Conservation (phyloP, 1,284 basidiomycete genomes). For the Malassezia restricta region DNA sequence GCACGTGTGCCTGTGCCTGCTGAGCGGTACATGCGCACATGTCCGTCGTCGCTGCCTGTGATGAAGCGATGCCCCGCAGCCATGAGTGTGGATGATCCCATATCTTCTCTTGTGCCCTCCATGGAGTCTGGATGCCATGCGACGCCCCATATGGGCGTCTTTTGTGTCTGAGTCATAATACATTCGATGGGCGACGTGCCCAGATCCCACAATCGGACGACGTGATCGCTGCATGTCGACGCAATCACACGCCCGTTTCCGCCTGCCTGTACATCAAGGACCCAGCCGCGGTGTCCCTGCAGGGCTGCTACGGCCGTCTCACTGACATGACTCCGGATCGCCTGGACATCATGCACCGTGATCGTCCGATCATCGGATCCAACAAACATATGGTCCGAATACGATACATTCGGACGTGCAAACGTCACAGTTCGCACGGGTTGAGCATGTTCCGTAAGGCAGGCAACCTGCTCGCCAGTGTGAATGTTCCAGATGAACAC, state of each 20-base stretch:
- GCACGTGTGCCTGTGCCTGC: slow-evolving; percentile 9
- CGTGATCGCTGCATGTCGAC: slow-evolving; percentile 6
- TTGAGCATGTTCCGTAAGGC: slow-evolving; percentile 7
- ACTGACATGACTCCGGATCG: neutral
- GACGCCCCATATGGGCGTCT: slow-evolving; percentile 6
- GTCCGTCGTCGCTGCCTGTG: slow-evolving; percentile 6
- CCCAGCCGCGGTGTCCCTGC: slow-evolving; percentile 14
- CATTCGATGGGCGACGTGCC: slow-evolving; percentile 7
- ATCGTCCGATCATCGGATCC: slow-evolving; percentile 11
- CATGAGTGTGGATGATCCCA: slow-evolving; percentile 1
- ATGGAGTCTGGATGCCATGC: slow-evolving; percentile 2
- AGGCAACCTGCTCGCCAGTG: neutral
- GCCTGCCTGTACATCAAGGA: slow-evolving; percentile 8
- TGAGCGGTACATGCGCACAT: slow-evolving; percentile 8
- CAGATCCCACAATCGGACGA: slow-evolving; percentile 10
- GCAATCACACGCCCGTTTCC: slow-evolving; percentile 13
- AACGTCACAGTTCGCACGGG: slow-evolving; percentile 11
- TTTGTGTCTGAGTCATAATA: slow-evolving; percentile 1
- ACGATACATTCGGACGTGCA: neutral
- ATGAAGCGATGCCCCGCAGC: slow-evolving; percentile 3
- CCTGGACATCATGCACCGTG: slow-evolving; percentile 8
- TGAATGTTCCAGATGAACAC: slow-evolving; percentile 3
- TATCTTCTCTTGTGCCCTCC: neutral
- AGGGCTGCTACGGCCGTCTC: slow-evolving; percentile 1
- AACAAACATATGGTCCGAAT: slow-evolving; percentile 7